phyloP scores from a whole-genome alignment of 2,329 filamentous ascomycete genomes.

The Penicillium sp. region DNA sequence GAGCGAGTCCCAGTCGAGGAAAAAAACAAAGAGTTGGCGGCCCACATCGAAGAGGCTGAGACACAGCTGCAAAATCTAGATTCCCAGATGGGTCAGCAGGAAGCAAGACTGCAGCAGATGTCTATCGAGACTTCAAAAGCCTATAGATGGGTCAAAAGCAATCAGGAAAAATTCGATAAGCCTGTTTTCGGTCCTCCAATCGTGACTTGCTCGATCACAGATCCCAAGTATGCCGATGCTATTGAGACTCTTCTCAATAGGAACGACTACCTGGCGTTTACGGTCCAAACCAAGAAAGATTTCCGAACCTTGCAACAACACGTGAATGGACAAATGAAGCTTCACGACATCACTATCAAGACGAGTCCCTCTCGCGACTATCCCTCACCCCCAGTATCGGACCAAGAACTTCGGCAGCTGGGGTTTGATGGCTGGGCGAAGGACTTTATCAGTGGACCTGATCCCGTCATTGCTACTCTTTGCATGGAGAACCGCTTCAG shows the following conservation, averaged over 20 bases:
- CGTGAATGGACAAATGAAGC: slow-evolving; percentile 66
- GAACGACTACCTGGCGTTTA: slow-evolving; percentile 68
- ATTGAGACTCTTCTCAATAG: slow-evolving; percentile 64
- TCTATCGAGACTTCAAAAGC: slow-evolving; percentile 71
- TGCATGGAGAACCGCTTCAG: slow-evolving; percentile 76
- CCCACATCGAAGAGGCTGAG: slow-evolving; percentile 51
- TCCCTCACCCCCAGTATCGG: slow-evolving; percentile 60
- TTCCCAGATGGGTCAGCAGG: slow-evolving; percentile 76
- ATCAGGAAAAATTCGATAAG: slow-evolving; percentile 72
- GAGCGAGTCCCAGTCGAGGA: slow-evolving; percentile 41
- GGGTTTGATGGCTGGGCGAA: slow-evolving; percentile 82
- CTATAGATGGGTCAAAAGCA: slow-evolving; percentile 81
- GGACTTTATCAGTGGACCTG: slow-evolving; percentile 80
- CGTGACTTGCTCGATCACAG: slow-evolving; percentile 78
- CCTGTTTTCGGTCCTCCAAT: slow-evolving; percentile 82
- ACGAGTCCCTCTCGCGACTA: slow-evolving; percentile 62
- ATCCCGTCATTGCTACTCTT: slow-evolving; percentile 84
- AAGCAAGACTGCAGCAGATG: slow-evolving; percentile 65
- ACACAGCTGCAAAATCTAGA: slow-evolving; percentile 65
- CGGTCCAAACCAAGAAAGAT: slow-evolving; percentile 75
- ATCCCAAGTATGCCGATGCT: slow-evolving; percentile 68
- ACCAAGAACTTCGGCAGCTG: slow-evolving; percentile 60
- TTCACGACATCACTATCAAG: slow-evolving; percentile 75
- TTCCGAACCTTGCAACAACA: slow-evolving; percentile 73
- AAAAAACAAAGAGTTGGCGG: slow-evolving; percentile 44